Conservation (phyloP, 805 yeast species). For the Candida glaebosa region DNA sequence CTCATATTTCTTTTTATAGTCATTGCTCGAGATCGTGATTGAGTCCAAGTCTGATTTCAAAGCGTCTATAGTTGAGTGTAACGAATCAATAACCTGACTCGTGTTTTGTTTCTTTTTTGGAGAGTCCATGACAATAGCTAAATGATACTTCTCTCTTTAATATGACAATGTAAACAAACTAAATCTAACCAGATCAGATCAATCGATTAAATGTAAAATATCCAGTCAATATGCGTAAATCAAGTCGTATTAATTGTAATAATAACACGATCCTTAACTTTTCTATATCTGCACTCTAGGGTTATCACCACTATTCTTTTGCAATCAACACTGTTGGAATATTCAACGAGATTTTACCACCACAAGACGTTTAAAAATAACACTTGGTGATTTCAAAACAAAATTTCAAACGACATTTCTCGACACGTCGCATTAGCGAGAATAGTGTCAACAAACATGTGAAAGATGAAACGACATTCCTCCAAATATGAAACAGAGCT, state of each 20-base stretch:
- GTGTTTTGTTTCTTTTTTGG: constrained; percentile 21
- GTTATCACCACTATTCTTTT: neutral
- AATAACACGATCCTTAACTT: neutral
- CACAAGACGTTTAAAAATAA: neutral
- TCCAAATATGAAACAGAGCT: too few relatives aligned
- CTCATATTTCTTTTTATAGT: constrained; percentile 51
- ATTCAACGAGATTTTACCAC: neutral
- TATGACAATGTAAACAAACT: too few relatives aligned
- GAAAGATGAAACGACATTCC: too few relatives aligned
- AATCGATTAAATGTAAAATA: neutral
- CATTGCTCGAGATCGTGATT: constrained; percentile 38
- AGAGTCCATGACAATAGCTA: neutral
- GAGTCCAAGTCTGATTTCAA: constrained; percentile 44
- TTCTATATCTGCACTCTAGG: neutral
- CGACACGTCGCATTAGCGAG: neutral
- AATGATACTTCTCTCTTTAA: too few relatives aligned
- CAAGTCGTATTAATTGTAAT: neutral
- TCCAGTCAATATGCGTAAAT: neutral
- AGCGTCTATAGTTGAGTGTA: constrained; percentile 43
- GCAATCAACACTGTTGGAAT: neutral
- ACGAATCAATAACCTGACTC: constrained; percentile 47
- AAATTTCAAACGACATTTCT: neutral
- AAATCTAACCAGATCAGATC: neutral
- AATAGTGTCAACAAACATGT: neutral
- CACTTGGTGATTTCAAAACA: neutral